Percentiles rank a stretch among this genome's conserved stretches.
Evolutionary conservation across 2,329 filamentous ascomycete genomes (phyloP).

Genomic region (Verticillium alfalfae): DNA sequence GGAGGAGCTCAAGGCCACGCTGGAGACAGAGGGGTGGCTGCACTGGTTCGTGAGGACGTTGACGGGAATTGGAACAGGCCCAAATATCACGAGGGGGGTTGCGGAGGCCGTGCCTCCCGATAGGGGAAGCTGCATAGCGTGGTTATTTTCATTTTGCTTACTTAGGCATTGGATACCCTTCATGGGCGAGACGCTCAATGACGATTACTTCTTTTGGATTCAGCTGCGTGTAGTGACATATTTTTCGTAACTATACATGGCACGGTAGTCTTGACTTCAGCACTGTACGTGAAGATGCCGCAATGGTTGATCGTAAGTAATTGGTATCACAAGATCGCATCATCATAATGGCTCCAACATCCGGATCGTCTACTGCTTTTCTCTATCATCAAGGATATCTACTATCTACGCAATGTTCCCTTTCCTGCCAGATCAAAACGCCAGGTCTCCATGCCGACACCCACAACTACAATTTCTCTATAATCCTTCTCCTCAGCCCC

Average conservation of each 20-base stretch:
- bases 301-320: too few species aligned
- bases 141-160: not conserved
- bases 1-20: conserved; percentile 54
- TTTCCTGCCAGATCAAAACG: conserved; percentile 1
- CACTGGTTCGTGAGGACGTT: conserved; percentile 59
- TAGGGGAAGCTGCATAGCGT: not conserved
- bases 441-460: conserved; percentile 44
- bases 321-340: too few species aligned
- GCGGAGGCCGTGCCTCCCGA: not conserved
- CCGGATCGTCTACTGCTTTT: not conserved
- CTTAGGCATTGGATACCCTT: not conserved
- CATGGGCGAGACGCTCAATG: not conserved
- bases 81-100: conserved; percentile 41
- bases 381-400: not conserved
- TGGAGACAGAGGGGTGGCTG: conserved; percentile 60
- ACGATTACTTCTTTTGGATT: not conserved
- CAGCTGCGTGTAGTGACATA: too few species aligned
- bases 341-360: too few species aligned
- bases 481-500: not conserved
- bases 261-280: too few species aligned
- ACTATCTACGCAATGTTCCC: not conserved
- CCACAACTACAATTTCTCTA: conserved; percentile 30
- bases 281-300: too few species aligned
- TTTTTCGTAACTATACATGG: too few species aligned
- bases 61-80: conserved; percentile 55